These are phyloP conservation scores for Monilinia aucupariae DNA, from an alignment of 2,329 filamentous ascomycete species.

Conservation along the genomic window DNA sequence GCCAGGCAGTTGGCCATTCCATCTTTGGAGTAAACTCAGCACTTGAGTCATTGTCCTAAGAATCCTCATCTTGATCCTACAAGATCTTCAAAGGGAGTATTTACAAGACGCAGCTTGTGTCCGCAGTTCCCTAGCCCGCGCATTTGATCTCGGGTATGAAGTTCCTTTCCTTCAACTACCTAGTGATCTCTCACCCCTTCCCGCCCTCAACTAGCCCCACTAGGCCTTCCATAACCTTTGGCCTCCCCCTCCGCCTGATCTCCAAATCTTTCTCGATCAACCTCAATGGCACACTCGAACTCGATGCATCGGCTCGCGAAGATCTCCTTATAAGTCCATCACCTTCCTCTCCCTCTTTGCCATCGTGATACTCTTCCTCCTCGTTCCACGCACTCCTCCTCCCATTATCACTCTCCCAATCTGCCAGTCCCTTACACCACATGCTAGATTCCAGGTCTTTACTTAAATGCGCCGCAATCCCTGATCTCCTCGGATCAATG, in stretches of 20 bases:
- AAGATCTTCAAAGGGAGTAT: background rate
- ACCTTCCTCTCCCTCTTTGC: background rate
- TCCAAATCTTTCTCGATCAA: slow-evolving; percentile 16
- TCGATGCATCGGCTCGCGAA: background rate
- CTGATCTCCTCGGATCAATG: slow-evolving; percentile 18
- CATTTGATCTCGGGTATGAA: background rate
- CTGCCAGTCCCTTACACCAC: slow-evolving; percentile 27
- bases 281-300: slow-evolving; percentile 18
- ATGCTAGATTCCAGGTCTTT: slow-evolving; percentile 21
- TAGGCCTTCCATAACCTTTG: slow-evolving; percentile 12
- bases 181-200: background rate
- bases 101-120: background rate
- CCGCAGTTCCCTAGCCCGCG: background rate
- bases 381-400: slow-evolving; percentile 14
- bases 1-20: background rate
- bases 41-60: slow-evolving; percentile 1
- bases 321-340: background rate
- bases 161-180: background rate
- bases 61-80: background rate
- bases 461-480: slow-evolving; percentile 25
- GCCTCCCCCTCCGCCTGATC: background rate
- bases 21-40: background rate
- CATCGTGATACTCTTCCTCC: background rate
- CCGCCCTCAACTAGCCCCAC: background rate
- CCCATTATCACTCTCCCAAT: slow-evolving; percentile 32